phyloP scores from a whole-genome alignment of 139 green algal species.

The Chlamydomonas eustigma region DNA sequence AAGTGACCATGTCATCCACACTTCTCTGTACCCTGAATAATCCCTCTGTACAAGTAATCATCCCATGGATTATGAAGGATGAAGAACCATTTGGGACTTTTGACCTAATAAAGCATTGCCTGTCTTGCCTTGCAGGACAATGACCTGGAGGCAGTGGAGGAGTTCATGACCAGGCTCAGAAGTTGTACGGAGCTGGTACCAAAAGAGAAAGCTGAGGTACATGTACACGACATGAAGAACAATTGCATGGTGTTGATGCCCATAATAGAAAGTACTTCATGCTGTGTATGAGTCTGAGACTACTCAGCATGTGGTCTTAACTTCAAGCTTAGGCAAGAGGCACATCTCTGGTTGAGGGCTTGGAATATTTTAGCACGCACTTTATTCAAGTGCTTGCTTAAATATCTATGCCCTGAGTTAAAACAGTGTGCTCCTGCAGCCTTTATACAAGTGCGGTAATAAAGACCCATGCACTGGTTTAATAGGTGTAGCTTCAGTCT shows the following conservation, averaged over 20 bases:
- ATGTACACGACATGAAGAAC: too few relatives aligned
- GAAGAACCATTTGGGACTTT: neutral
- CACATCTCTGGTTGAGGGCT: too few relatives aligned
- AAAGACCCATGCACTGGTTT: too few relatives aligned
- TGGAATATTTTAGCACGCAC: too few relatives aligned
- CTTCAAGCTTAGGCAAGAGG: too few relatives aligned
- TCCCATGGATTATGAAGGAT: neutral
- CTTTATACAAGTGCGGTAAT: too few relatives aligned
- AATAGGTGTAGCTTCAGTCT: too few relatives aligned
- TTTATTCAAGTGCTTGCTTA: too few relatives aligned
- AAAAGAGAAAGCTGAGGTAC: neutral
- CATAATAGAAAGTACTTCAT: neutral
- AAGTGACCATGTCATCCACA: neutral
- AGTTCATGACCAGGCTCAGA: neutral
- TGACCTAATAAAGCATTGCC: neutral
- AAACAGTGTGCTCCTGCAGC: too few relatives aligned
- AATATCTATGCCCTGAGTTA: too few relatives aligned
- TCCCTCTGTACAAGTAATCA: neutral
- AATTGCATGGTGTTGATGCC: neutral
- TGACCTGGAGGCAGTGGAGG: neutral
- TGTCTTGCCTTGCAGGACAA: neutral
- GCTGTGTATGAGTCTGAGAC: neutral
- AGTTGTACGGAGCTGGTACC: neutral
- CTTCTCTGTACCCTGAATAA: neutral
- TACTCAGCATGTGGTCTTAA: neutral